phyloP scores from a whole-genome alignment of 1,284 basidiomycete species.

The Leccinum griseonigrum region DNA sequence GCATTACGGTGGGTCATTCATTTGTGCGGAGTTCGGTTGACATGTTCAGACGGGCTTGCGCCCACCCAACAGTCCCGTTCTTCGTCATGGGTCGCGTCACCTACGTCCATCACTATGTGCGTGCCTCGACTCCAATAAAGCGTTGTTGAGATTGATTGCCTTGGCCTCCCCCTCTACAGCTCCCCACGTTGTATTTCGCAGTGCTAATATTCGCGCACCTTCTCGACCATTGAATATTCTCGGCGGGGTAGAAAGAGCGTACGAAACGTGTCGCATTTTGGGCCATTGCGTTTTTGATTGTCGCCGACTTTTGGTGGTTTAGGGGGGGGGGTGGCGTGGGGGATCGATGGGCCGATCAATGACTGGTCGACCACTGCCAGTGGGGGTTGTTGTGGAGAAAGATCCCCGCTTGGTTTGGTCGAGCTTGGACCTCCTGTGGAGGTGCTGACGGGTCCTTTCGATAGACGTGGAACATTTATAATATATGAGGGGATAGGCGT shows the following conservation, averaged over 20 bases:
- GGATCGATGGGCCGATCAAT: conserved; percentile 81
- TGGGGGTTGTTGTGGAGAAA: conserved; percentile 47
- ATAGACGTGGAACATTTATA: too few relatives aligned
- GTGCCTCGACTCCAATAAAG: conserved; percentile 27
- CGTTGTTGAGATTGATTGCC: neutral
- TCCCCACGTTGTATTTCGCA: conserved; percentile 95
- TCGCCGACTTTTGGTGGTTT: conserved; percentile 93
- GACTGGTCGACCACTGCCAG: conserved; percentile 49
- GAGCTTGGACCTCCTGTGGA: neutral
- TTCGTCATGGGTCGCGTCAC: conserved; percentile 95
- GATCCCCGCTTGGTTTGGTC: conserved; percentile 30
- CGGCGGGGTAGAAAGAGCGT: conserved; percentile 58
- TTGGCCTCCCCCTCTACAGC: conserved; percentile 38
- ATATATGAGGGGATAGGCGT: too few relatives aligned
- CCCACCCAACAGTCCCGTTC: conserved; percentile 71
- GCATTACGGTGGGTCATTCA: conserved; percentile 70
- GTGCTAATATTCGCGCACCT: conserved; percentile 90
- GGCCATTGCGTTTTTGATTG: conserved; percentile 53
- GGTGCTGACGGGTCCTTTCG: too few relatives aligned
- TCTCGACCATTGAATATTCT: conserved; percentile 91
- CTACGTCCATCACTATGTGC: conserved; percentile 85
- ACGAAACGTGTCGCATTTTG: conserved; percentile 77
- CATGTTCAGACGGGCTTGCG: neutral
- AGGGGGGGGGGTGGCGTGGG: conserved; percentile 79
- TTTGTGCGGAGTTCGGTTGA: neutral